Base-by-base conservation (phyloP, 768 basidiomycete genomes). In the Lyophyllum semitale region DNA sequence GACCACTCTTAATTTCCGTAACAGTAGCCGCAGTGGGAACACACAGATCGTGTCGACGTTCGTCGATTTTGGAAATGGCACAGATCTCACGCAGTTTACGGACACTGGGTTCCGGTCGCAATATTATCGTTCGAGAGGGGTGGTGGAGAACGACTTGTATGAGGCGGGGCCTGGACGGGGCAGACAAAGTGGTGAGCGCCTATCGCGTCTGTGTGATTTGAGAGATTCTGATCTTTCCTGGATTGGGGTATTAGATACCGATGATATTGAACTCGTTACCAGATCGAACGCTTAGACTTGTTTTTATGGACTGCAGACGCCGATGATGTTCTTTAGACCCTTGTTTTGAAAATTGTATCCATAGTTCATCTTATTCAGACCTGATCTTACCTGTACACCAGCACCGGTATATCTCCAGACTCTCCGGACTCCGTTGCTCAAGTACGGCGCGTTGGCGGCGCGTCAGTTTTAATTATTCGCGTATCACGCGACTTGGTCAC, bases 401-500 rank as follows among this genome's bases (percentile, higher is more conserved):
- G 33, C 4, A 35, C 13, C 15, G 13, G 8, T 15, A 35, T 35
- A 13, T n/a, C n/a, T n/a, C n/a, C n/a, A n/a, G n/a, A n/a, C 33
- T 3, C 8, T 35, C 33, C 33, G 15, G 7, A 3, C 32, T 46
- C 11, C 6, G 30, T 22, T 17, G 17, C 6, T 44, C 23, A 27
- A 7, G 46, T 45, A 48, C 51, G 12, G n/a, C n/a, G n/a, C n/a
- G n/a, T n/a, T n/a, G n/a, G n/a, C 2, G 45, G 49, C 57, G 57
- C 18, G 52, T 47, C 42, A 6, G 1, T 33, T 27, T 50, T 35
- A 48, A n/a, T n/a, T n/a, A n/a, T n/a, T 38, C 11, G 1, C 44
- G 49, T 37, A 11, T 12, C 52, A 54, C 52, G 57, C 20, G 57
- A 48, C 43, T 22, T 12, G 17, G 44, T 57, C 50, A 51, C 58